Evolutionary conservation across 495 filamentous ascomycete genomes (phyloP), one percentile per base, ranked within the genome.

Genomic region (Peziza echinospora): DNA sequence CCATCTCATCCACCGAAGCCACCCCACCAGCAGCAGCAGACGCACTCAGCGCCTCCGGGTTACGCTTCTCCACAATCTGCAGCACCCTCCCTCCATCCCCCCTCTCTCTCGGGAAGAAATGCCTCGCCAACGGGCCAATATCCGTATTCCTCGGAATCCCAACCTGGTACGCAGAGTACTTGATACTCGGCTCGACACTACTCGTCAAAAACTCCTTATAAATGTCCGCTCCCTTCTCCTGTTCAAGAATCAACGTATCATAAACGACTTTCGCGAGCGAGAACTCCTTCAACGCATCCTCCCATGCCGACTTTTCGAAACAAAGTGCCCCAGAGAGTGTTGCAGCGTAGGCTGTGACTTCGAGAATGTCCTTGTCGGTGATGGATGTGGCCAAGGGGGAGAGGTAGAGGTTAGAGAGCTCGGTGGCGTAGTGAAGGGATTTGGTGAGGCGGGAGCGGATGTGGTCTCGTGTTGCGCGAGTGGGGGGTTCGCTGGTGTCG

Each of bases 141-240:
- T 84, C 78, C 47, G 82, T 73, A 6, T 81, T 91, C 17, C 89
- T 73, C 0, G 87, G 78, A 6, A 91, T 67, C 57, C 84, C 82
- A 60, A 78, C 65, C 58, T 93, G 82, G 63, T 96, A 96, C 5
- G 91, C 86, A 2, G 84, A 84, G 62, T 87, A 96, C 44, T 86
- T 77, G 51, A 96, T 80, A 47, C 85, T 93, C 5, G 87, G 86
- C 55, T 99, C 91, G 42, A 93, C 76, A 21, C 79, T 92, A 49
- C 77, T 76, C 10, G 80, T 75, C 26, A 96, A 64, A 16, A 93
- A 69, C 39, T 99, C 89, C 45, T 78, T 78, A 63, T 82, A 91
- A 40, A 82, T 64, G 54, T 93, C 89, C 16, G 65, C 66, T 53
- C 77, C 78, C 11, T 72, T 70, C 17, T 62, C 53, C 0, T 64